These are phyloP conservation scores for Penicillium sp. DNA, from an alignment of 2,329 filamentous ascomycete species.

Conservation along the genomic window DNA sequence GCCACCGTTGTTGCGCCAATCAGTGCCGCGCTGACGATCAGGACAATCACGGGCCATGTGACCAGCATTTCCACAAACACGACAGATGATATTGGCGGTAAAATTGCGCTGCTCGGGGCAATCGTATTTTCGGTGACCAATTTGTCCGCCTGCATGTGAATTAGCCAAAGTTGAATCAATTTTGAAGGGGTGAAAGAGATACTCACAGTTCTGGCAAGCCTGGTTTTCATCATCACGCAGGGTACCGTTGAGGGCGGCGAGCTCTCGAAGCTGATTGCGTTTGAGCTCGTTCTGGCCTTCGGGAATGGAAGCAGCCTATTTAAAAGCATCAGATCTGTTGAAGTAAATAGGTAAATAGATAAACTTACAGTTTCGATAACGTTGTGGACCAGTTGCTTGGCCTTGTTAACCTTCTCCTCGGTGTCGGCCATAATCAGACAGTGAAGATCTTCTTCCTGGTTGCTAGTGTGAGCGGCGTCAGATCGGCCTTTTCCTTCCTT, in stretches of 20 bases:
- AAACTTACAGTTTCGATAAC: conserved; percentile 93
- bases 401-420: conserved; percentile 99
- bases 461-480: conserved; percentile 97
- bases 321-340: conserved; percentile 19
- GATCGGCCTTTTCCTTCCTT: conserved; percentile 99
- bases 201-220: conserved; percentile 89
- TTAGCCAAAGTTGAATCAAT: conserved; percentile 18
- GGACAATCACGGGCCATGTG: conserved; percentile 99
- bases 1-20: conserved; percentile 76
- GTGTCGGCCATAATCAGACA: conserved; percentile 99
- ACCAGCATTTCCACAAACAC: conserved; percentile 93
- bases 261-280: conserved; percentile 95
- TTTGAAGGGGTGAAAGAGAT: background rate
- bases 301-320: conserved; percentile 90
- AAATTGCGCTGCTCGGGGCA: conserved; percentile 97
- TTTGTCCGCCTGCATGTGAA: conserved; percentile 67
- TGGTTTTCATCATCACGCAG: conserved; percentile 99
- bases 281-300: conserved; percentile 99
- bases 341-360: background rate
- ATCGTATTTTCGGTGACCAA: conserved; percentile 97
- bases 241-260: conserved; percentile 96
- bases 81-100: conserved; percentile 99
- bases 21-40: conserved; percentile 82
- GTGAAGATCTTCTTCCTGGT: conserved; percentile 98
- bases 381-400: conserved; percentile 96